Evolutionary conservation across 495 filamentous ascomycete species (phyloP).

Genomic region (Aspergillus mulundensis): DNA sequence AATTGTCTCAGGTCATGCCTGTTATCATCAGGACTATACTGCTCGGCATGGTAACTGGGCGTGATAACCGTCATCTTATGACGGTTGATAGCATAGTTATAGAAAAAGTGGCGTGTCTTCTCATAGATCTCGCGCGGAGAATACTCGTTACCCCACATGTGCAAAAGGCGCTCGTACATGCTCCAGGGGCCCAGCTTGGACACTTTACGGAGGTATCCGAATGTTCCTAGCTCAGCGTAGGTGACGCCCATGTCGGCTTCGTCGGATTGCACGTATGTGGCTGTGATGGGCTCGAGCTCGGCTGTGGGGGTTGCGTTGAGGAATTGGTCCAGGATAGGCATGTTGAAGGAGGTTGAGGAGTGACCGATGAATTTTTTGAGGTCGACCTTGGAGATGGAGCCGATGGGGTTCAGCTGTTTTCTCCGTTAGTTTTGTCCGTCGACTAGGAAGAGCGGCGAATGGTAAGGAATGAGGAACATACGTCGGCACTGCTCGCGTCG

Average conservation of each 20-base stretch:
- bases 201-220: constrained; percentile 65
- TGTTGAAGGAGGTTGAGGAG: constrained; percentile 54
- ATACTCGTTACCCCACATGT: constrained; percentile 59
- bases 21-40: constrained; percentile 63
- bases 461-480: constrained; percentile 15
- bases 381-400: constrained; percentile 68
- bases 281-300: constrained; percentile 77
- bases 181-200: constrained; percentile 69
- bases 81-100: constrained; percentile 51
- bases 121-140: constrained; percentile 45
- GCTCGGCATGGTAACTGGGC: constrained; percentile 53
- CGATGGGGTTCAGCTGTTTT: constrained; percentile 60
- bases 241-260: constrained; percentile 74
- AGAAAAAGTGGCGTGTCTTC: constrained; percentile 69
- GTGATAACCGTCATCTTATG: constrained; percentile 68
- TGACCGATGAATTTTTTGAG: constrained; percentile 74
- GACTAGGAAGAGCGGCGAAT: too few relatives aligned
- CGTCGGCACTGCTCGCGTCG: constrained; percentile 57
- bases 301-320: constrained; percentile 73
- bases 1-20: constrained; percentile 66
- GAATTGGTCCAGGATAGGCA: constrained; percentile 74
- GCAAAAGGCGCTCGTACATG: constrained; percentile 65
- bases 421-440: constrained; percentile 5
- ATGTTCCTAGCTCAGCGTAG: constrained; percentile 51
- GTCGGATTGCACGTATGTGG: constrained; percentile 47